phyloP scores from a whole-genome alignment of 371 early-diverging fungal genomes.

The Mortierella sp. region DNA sequence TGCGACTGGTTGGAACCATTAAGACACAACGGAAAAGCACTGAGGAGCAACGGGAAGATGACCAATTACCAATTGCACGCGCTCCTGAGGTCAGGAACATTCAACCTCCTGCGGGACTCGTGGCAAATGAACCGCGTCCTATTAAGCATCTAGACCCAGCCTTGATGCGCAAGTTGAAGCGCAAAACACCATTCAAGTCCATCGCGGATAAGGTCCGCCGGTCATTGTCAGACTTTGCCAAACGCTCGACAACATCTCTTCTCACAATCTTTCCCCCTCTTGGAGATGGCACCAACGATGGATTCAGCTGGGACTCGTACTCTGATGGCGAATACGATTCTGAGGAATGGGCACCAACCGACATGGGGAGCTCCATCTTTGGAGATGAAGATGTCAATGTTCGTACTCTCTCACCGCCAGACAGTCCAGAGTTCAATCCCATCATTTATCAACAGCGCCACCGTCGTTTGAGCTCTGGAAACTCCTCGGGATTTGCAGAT shows the following conservation, averaged over 20 bases:
- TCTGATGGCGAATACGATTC: constrained; percentile 45
- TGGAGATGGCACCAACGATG: constrained; percentile 51
- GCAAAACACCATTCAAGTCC: constrained; percentile 40
- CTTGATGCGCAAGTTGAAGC: constrained; percentile 38
- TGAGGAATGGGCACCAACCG: constrained; percentile 22
- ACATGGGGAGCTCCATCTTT: constrained; percentile 12
- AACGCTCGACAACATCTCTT: constrained; percentile 29
- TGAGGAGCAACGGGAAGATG: not conserved
- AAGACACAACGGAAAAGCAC: constrained; percentile 24
- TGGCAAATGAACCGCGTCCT: constrained; percentile 37
- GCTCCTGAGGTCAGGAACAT: too few relatives aligned
- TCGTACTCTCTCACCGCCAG: constrained; percentile 25
- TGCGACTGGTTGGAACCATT: constrained; percentile 32
- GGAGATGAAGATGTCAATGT: constrained; percentile 18
- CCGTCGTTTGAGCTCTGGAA: constrained; percentile 36
- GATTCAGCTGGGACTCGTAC: constrained; percentile 41
- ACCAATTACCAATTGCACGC: not conserved
- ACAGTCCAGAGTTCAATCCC: constrained; percentile 16
- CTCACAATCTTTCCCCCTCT: constrained; percentile 49
- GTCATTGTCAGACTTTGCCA: constrained; percentile 39
- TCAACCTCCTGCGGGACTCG: constrained; percentile 13
- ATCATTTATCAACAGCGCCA: constrained; percentile 6
- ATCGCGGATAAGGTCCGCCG: constrained; percentile 44
- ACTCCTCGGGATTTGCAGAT: constrained; percentile 18
- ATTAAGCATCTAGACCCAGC: constrained; percentile 40